Evolutionary conservation across 2,329 filamentous ascomycete species (phyloP), one percentile per base, ranked within the genome.

Genomic region (Penicillium sp.): DNA sequence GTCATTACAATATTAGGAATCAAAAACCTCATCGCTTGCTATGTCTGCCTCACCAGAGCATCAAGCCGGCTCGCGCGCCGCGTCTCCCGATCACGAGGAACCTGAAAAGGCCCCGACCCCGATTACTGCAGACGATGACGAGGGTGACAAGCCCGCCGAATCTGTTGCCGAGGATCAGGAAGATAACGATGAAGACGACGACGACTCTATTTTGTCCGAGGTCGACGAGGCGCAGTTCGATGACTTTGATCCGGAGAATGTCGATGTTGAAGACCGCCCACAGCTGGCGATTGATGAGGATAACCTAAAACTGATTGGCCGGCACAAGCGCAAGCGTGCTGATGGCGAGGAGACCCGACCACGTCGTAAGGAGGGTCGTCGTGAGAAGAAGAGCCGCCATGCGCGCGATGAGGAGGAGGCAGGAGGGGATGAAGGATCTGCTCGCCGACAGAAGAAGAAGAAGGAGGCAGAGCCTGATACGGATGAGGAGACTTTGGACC

Each of bases 401-500:
- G 82, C 87, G 66, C 88, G 87, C 63, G 90, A 90, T 75, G 86
- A 88, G 76, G 80, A 80, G 59, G 82, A 78, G 39, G 75, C 69
- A 43, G 50, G 29, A 33, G 50, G 50, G 21, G 78, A 82, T 56
- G 75, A 67, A 13, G 63, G 62, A 69, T 79, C 82, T 63, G 74
- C 75, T 56, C 75, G 79, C 70, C 74, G 71, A 24, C 80, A 78
- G 63, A 82, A 78, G 59, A 77, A 76, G 39, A 81, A 80, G 63
- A 75, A 78, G 21, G 81, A 81, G 3, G 52, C 52, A 9, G 33
- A 44, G 35, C 84, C 87, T 57, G 83, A 86, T 48, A 64, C 60
- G 5, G 86, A 90, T 63, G 91, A 96, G 59, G 90, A 91, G 68
- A 82, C 88, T 60, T 76, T 98, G 66, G 89, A 90, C 21, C 91